Evolutionary conservation across 2,329 filamentous ascomycete genomes (phyloP), one percentile per base, ranked within the genome.

Genomic region (Graphilbum fragrans): DNA sequence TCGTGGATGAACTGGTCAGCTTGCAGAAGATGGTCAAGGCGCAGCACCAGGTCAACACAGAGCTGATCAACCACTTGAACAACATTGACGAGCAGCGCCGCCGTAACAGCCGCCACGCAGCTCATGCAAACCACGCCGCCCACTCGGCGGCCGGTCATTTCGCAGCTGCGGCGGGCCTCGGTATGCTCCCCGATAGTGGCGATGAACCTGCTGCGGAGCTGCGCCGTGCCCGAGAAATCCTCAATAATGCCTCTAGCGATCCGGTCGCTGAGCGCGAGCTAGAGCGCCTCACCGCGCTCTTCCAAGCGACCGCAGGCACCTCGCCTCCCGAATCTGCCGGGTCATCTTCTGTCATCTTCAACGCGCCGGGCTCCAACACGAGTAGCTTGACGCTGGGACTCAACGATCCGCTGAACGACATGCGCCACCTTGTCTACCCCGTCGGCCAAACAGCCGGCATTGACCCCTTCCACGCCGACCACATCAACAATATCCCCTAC

Each of bases 401-500:
- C 50, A 63, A 71, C 46, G 72, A 77, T 46, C 65, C 70, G 32
- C 63, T 77, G 50, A 70, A 62, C 49, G 72, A 77, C 45, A 67
- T 74, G 48, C 64, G 72, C 35, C 72, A 76, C 48, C 74, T 93
- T 41, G 87, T 95, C 10, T 96, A 95, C 56, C 88, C 90, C 0
- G 86, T 94, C 16, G 88, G 88, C 17, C 79, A 87, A 49, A 92
- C 82, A 1, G 85, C 93, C 49, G 88, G 88, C 41, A 95, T 95
- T 50, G 88, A 95, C 55, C 88, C 90, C 1, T 92, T 94, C 71
- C 88, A 90, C 56, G 82, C 85, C 51, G 88, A 95, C 52, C 87
- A 95, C 55, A 86, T 95, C 55, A 79, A 90, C 63, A 94, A 94
- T 57, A 93, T 95, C 42, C 86, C 88, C 0, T 96, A 94, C 56